Evolutionary conservation across 805 yeast species (phyloP), one percentile per base, ranked within the genome.

Genomic region (Sugiyamaella qingdaonensis): DNA sequence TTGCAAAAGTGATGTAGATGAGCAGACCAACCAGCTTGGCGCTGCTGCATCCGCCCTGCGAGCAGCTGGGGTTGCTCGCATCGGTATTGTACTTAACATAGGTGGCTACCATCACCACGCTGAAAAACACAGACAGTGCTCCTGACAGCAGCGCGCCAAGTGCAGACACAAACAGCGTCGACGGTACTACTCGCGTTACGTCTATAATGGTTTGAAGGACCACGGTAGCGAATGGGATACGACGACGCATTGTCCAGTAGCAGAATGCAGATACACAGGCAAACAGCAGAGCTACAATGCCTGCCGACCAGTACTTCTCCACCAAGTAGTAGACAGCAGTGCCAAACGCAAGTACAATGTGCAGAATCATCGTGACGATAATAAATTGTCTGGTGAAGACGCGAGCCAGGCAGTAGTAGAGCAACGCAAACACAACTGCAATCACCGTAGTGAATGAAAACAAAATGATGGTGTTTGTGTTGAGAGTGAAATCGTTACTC

Each of bases 1-100:
- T 96, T 4, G 92, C 86, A 68, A 91, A 88, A 58, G 89, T 81
- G 4, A 85, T 81, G 68, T 79, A 85, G 27, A 89, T 81, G 56
- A 88, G 69, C 11, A 86, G 67, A 3, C 94, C 95, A 58, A 85
- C 77, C 59, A 87, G 72, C 62, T 78, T 85, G 1, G 80, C 72
- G 35, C 77, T 73, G 62, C 83, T 75, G 75, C 89, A 71, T 54
- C 80, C 47, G 64, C 89, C 78, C 58, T 81, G 73, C 61, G 75
- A 61, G 64, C 92, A 86, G 8, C 78, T 84, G 8, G 67, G 66
- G 42, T 67, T 66, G 31, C 59, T 57, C 13, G 77, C 71, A 37
- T 64, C 62, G 1, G 70, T 55, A 53, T 84, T 84, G 72, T 79
- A 86, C 63, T 86, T 88, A 65, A 86, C 85, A 67, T 89, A 88